Evolutionary conservation across 495 filamentous ascomycete genomes (phyloP).

Genomic region (Lepraria neglecta): DNA sequence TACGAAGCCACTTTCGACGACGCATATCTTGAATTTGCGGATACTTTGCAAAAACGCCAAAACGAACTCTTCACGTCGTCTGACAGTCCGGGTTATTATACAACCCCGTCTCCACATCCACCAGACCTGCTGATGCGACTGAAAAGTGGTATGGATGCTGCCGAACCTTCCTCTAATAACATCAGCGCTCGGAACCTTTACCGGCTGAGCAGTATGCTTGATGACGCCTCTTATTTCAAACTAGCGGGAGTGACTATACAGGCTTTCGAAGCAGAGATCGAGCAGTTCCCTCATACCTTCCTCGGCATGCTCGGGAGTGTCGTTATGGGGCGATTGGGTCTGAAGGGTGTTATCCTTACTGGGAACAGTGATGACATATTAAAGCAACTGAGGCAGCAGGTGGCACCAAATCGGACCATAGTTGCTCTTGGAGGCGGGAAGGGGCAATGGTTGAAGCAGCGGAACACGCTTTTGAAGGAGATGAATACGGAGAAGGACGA

Average conservation of each 20-base stretch:
- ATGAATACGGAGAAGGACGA: constrained; percentile 43
- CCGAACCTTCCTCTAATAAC: constrained; percentile 83
- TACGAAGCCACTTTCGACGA: constrained; percentile 85
- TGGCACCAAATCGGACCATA: constrained; percentile 38
- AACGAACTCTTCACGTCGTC: constrained; percentile 62
- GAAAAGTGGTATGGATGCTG: constrained; percentile 89
- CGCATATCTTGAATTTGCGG: constrained; percentile 72
- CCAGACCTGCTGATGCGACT: constrained; percentile 76
- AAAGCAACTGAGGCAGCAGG: constrained; percentile 37
- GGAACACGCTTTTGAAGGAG: constrained; percentile 41
- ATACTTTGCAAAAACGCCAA: constrained; percentile 70
- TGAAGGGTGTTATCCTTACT: constrained; percentile 39
- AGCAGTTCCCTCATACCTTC: constrained; percentile 89
- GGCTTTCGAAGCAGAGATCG: constrained; percentile 82
- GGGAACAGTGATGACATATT: constrained; percentile 35
- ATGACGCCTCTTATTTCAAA: constrained; percentile 54
- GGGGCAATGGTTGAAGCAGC: constrained; percentile 48
- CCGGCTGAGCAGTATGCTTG: constrained; percentile 65
- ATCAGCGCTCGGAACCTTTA: constrained; percentile 77
- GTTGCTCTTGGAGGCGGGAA: constrained; percentile 47
- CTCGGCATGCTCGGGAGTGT: constrained; percentile 68
- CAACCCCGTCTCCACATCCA: constrained; percentile 57
- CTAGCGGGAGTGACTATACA: constrained; percentile 67
- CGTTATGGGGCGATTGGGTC: constrained; percentile 47
- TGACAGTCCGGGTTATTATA: constrained; percentile 64